phyloP scores from a whole-genome alignment of 768 basidiomycete genomes.

The Goffeauzyma gilvescens region DNA sequence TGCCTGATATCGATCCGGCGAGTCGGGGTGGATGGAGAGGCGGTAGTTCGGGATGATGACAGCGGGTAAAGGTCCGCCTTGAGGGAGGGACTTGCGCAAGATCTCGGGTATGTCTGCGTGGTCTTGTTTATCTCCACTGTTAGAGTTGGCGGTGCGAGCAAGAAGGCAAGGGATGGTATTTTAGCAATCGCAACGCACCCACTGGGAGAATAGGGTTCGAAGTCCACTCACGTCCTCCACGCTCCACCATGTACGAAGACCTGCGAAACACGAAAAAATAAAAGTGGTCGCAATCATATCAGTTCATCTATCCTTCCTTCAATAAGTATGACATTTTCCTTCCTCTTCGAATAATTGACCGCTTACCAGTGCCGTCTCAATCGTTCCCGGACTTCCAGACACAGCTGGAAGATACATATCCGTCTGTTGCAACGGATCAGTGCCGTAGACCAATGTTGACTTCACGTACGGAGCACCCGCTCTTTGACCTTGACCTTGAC shows the following conservation, averaged over 20 bases:
- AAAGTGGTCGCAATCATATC: too few relatives aligned
- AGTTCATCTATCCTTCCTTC: too few relatives aligned
- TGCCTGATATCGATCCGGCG: slow-evolving; percentile 2
- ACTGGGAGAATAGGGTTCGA: not conserved
- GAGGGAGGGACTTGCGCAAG: not conserved
- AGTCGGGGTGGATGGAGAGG: slow-evolving; percentile 8
- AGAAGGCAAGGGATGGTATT: not conserved
- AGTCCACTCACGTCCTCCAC: slow-evolving; percentile 9
- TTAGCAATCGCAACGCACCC: not conserved
- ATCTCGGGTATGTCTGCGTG: slow-evolving; percentile 5
- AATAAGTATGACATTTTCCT: too few relatives aligned
- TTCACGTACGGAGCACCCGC: too few relatives aligned
- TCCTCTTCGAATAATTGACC: too few relatives aligned
- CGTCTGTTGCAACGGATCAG: too few relatives aligned
- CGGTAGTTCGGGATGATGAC: slow-evolving; percentile 10
- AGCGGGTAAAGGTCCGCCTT: not conserved
- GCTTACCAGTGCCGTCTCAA: too few relatives aligned
- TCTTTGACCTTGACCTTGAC: too few relatives aligned
- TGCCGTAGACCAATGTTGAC: too few relatives aligned
- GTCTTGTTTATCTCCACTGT: slow-evolving; percentile 11
- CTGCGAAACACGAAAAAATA: too few relatives aligned
- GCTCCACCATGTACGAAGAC: slow-evolving; percentile 13
- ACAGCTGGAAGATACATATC: too few relatives aligned
- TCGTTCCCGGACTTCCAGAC: too few relatives aligned
- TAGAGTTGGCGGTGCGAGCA: not conserved